Evolutionary conservation across 2,329 filamentous ascomycete genomes (phyloP), one percentile per base, ranked within the genome.

Genomic region (Venturia pyrina): DNA sequence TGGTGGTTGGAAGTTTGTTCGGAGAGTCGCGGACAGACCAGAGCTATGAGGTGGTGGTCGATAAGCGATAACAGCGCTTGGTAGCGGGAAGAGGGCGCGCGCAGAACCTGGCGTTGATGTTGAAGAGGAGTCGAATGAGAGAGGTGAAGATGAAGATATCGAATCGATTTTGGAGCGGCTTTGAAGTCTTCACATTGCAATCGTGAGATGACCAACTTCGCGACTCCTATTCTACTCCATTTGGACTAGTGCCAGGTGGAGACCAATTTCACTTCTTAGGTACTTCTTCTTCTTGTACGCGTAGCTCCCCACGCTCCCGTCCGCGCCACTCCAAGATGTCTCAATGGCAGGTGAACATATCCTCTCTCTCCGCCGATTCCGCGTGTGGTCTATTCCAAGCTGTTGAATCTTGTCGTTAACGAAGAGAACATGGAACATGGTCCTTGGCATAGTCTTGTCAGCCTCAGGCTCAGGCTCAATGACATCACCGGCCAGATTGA

Each of bases 21-120:
- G 48, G 48, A 28, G 48, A 10, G 5, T 24, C 48, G 48, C 40
- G 57, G 57, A 40, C 57, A 28, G 28, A 28, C 28, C 28, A 28
- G 56, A 24, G 56, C 57, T 37, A 13, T 8, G 32, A 40, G 57
- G 32, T 40, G n/a, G 57, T 43, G 17, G 28, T 61, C 57, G 57
- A 61, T 61, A 61, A 61, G 57, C 57, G 57, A 61, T 61, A 40
- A 61, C 57, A 41, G 56, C 37, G 46, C 46, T 48, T 48, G 6
- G n/a, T 48, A 1, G 1, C 19, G 2, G 57, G 28, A 37, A 19
- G 57, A 24, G 34, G 40, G 40, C 32, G 8, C 57, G 57, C 10
- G 57, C 17, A 6, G 34, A n/a, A 13, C 34, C 2, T 61, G 19
- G 15, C 24, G 32, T 40, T 21, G 17, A 8, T 4, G 37, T 46